Evolutionary conservation across 2,329 filamentous ascomycete genomes (phyloP), one percentile per base, ranked within the genome.

Genomic region (Lasiodiplodia citricola): DNA sequence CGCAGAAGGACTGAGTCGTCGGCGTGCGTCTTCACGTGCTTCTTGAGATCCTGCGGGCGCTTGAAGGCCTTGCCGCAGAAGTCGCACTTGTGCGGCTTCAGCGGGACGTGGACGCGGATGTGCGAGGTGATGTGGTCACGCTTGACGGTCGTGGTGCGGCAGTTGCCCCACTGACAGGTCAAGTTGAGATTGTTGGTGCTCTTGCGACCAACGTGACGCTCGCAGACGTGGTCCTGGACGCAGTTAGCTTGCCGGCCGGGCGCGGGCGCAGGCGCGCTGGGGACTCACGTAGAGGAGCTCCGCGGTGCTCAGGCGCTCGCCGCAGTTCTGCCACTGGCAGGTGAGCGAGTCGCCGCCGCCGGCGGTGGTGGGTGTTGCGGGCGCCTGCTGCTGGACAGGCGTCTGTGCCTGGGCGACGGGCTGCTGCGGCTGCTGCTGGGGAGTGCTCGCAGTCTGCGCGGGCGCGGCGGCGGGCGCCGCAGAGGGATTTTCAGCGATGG

Each of bases 1-100:
- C 87, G 86, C 70, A 88, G 84, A 71, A 88, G 84, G 51, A 97
- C 93, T 52, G 94, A 96, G 82, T 97, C 95, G 77, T 98, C 95
- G 75, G 95, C 95, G 79, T 98, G 95, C 4, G 95, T 98, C 90
- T 98, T 99, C 82, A 98, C 94, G 80, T 99, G 96, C 86, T 99
- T 99, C 89, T 99, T 98, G 76, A 99, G 82, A 84, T 99, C 96
- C 84, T 99, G 96, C 2, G 96, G 96, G 41, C 96, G 92, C 88
- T 99, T 99, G 87, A 99, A 99, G 1, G 94, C 94, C 86, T 99
- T 99, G 79, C 93, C 93, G 79, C 96, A 99, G 83, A 97, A 97
- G 79, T 97, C 94, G 81, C 96, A 99, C 83, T 97, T 98, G 85
- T 99, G 96, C 73, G 96, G 96, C 87, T 99, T 99, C 70, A 99